Evolutionary conservation across 2,329 filamentous ascomycete species (phyloP), one percentile per base, ranked within the genome.

Genomic region (Colletotrichum orchidophilum): DNA sequence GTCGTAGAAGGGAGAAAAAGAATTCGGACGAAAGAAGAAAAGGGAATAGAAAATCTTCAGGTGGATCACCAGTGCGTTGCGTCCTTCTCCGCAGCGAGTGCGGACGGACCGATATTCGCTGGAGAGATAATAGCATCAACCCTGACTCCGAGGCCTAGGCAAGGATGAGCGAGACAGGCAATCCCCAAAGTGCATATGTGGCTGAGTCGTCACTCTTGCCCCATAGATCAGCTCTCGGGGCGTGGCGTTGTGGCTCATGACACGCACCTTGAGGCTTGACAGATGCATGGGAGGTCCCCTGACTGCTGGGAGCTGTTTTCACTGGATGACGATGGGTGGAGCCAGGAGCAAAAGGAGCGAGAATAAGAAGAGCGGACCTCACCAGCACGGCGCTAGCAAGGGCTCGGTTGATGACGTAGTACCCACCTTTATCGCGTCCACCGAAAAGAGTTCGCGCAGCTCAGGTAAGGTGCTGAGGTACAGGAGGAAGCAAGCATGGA

Each of bases 241-340:
- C 69, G 69, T 71, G 69, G 69, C 69, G 69, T 27, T 63, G 69
- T 71, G 69, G 69, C 69, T 71, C 52, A 58, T 53, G 39, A 24
- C 42, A 58, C 62, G 58, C 64, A 63, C 21, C 3, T 21, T 21
- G 18, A 46, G 39, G 33, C 6, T 26, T 26, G 27, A 15, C 26
- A 50, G 54, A 18, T 33, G 29, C 13, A 31, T 42, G 26, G 33
- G 33, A 33, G 15, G 50, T 57, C 35, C 61, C 61, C 50, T 64
- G 61, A 57, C 58, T 63, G 27, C 33, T 39, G 35, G 31, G 53
- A 31, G 58, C 33, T 2, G 26, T 24, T 63, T n/a, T 68, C 8
- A 69, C 39, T 69, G 69, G 69, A 18, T 21, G 64, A 63, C 27
- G 54, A 49, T 18, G 8, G 26, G 53, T 59, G 65, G 59, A 39